These are phyloP conservation scores for Elsinoe necatrix DNA, from an alignment of 2,329 filamentous ascomycete genomes.

Conservation along the genomic window DNA sequence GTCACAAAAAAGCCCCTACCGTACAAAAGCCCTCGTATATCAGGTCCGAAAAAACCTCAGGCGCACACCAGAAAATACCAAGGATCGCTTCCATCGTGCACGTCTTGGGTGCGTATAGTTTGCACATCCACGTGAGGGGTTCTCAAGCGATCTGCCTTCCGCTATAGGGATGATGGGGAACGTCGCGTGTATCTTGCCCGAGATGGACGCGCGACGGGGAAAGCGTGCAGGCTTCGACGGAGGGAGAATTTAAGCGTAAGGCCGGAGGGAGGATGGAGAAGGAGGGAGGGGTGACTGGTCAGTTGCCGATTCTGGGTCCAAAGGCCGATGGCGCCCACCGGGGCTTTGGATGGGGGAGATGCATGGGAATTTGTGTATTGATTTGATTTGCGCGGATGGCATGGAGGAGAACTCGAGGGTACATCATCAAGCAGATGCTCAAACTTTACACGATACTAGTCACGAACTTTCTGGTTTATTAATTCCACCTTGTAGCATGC, in stretches of 20 bases:
- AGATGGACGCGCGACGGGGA: not conserved
- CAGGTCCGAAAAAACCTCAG: not conserved
- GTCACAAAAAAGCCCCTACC: not conserved
- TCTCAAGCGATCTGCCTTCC: not conserved
- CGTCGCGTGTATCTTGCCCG: not conserved
- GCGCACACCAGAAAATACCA: not conserved
- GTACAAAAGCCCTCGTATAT: not conserved
- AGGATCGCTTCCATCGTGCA: not conserved
- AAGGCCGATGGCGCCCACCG: too few relatives aligned
- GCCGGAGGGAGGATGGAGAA: not conserved
- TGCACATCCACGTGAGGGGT: not conserved
- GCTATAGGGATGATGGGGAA: not conserved
- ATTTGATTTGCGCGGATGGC: too few relatives aligned
- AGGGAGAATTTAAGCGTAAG: not conserved
- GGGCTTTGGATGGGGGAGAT: too few relatives aligned
- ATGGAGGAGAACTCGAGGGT: too few relatives aligned
- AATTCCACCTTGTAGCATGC: too few relatives aligned
- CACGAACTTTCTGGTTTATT: too few relatives aligned
- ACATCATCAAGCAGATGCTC: too few relatives aligned
- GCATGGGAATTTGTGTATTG: too few relatives aligned
- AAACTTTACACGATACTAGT: too few relatives aligned
- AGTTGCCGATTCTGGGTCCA: too few relatives aligned
- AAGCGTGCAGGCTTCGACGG: not conserved
- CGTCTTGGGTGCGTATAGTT: not conserved
- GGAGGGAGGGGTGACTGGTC: not conserved